A percentile compares a stretch with the other conserved stretches of the same genome.
phyloP scores from a whole-genome alignment of 768 basidiomycete genomes.

The Leccinum fibrillosum region DNA sequence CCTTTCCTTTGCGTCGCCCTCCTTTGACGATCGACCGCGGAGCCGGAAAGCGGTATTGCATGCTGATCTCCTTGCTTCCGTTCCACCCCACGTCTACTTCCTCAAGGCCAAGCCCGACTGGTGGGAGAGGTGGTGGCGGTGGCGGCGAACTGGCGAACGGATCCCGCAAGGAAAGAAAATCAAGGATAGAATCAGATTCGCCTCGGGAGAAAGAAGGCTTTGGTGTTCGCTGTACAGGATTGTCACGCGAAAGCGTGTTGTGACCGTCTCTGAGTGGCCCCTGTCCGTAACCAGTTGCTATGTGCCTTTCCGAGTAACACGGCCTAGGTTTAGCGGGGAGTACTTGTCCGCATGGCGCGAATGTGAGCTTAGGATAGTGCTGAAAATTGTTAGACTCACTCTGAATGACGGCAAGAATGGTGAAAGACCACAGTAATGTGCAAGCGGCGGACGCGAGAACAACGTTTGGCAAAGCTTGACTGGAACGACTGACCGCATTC shows the following conservation, averaged over 20 bases:
- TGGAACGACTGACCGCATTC: neutral
- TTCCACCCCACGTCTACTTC: constrained; percentile 28
- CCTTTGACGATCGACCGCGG: constrained; percentile 29
- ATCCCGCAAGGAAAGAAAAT: constrained; percentile 34
- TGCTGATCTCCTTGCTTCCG: constrained; percentile 20
- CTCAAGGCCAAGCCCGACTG: constrained; percentile 26
- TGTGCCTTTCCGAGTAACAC: constrained; percentile 10
- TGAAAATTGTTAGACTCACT: constrained; percentile 15
- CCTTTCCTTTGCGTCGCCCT: constrained; percentile 20
- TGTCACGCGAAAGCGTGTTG: neutral
- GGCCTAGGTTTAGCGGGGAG: constrained; percentile 12
- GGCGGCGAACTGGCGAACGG: constrained; percentile 34
- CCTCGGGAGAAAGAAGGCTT: constrained; percentile 21
- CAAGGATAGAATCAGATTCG: constrained; percentile 26
- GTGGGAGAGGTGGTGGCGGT: constrained; percentile 30
- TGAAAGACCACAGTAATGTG: constrained; percentile 24
- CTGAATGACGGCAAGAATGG: constrained; percentile 17
- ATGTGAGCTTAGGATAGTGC: neutral
- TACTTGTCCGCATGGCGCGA: constrained; percentile 13
- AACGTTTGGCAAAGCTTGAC: constrained; percentile 4
- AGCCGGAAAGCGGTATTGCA: constrained; percentile 33
- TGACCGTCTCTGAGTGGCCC: neutral
- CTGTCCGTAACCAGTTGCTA: neutral
- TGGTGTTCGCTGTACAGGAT: constrained; percentile 3
- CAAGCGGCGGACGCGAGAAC: constrained; percentile 20